Evolutionary conservation across 2,329 filamentous ascomycete species (phyloP).

Genomic region (Sporothrix variecibatus): DNA sequence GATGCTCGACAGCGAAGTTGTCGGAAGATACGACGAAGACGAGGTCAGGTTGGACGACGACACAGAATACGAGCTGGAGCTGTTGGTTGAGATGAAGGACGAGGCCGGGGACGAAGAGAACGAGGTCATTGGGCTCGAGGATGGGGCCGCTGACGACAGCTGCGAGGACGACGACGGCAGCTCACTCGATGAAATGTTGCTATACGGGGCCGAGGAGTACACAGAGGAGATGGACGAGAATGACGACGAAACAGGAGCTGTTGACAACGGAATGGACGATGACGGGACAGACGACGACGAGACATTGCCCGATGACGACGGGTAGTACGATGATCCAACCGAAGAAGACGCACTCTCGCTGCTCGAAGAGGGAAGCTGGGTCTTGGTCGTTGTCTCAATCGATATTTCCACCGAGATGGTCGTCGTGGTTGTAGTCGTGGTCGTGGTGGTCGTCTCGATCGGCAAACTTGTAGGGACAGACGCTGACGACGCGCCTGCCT

Average conservation of each 20-base stretch:
- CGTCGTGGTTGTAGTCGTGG: slow-evolving; percentile 11
- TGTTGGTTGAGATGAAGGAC: slow-evolving; percentile 2
- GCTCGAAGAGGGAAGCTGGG: background rate
- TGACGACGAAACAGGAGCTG: background rate
- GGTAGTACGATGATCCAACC: background rate
- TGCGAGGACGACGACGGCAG: background rate
- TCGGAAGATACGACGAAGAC: background rate
- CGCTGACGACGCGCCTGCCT: background rate
- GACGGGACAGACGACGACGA: background rate
- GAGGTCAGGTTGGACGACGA: background rate
- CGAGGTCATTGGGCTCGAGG: background rate
- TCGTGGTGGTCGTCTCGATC: slow-evolving; percentile 13
- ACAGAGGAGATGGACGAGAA: background rate
- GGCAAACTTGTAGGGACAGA: background rate
- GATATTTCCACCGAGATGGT: background rate
- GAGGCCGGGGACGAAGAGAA: background rate
- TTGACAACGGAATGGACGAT: background rate
- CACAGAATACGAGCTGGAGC: background rate
- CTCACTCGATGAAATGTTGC: background rate
- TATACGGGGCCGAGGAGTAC: background rate
- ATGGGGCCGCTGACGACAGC: background rate
- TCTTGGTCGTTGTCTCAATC: background rate
- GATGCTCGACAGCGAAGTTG: background rate
- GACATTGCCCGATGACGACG: background rate
- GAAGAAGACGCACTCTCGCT: background rate